phyloP scores from a whole-genome alignment of 2,329 filamentous ascomycete species.

The Colletotrichum destructivum region DNA sequence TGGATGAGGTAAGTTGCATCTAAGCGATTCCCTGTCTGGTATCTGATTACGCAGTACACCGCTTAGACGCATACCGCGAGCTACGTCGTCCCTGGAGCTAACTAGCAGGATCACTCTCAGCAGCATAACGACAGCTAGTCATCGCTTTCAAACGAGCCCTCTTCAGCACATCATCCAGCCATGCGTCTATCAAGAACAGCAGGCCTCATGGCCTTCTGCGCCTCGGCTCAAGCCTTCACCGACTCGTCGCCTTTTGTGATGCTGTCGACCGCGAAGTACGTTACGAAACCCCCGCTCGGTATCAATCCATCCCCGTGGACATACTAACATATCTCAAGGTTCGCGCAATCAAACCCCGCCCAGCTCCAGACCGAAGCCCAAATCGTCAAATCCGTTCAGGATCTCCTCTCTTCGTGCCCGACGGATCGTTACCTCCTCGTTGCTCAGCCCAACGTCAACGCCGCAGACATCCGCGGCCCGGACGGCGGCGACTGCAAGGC shows the following conservation, averaged over 20 bases:
- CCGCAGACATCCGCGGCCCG: conserved; percentile 74
- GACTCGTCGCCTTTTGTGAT: conserved; percentile 93
- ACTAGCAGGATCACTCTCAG: conserved; percentile 15
- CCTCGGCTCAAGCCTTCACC: conserved; percentile 79
- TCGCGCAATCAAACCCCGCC: conserved; percentile 53
- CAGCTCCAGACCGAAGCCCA: conserved; percentile 66
- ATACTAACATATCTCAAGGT: conserved; percentile 45
- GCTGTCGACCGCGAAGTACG: conserved; percentile 87
- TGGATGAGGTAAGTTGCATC: neutral
- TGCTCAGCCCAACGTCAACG: conserved; percentile 81
- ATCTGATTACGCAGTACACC: conserved; percentile 12
- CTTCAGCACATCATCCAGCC: conserved; percentile 40
- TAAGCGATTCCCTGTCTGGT: neutral
- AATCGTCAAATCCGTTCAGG: conserved; percentile 59
- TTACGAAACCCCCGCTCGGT: conserved; percentile 17
- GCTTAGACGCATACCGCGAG: conserved; percentile 22
- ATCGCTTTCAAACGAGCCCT: conserved; percentile 36
- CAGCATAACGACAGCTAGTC: conserved; percentile 28
- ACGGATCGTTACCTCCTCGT: conserved; percentile 84
- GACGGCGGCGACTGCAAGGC: conserved; percentile 61
- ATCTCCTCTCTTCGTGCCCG: conserved; percentile 77
- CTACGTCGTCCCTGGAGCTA: conserved; percentile 28
- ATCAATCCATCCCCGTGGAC: conserved; percentile 19
- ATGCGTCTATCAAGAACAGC: conserved; percentile 71
- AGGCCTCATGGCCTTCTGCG: conserved; percentile 68